These are phyloP conservation scores for Coriaria nepalensis DNA, from an alignment of 306 rosid genomes.

Conservation along the genomic window DNA sequence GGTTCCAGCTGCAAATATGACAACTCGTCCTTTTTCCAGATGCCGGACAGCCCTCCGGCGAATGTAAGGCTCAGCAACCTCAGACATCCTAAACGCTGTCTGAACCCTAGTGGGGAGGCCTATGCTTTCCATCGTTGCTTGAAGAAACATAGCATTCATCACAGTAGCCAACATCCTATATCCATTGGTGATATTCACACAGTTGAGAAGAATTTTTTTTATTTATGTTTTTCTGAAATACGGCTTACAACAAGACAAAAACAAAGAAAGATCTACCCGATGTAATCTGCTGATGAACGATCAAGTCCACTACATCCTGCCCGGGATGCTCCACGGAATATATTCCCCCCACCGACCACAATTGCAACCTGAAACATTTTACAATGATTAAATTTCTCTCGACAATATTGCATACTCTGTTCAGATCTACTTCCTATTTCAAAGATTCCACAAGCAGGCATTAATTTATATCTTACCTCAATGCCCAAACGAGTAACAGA, in stretches of 20 bases:
- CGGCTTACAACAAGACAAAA: neutral
- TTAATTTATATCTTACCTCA: slow-evolving; percentile 70
- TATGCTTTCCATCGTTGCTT: slow-evolving; percentile 99
- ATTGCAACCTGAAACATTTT: slow-evolving; percentile 73
- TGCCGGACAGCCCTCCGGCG: slow-evolving; percentile 96
- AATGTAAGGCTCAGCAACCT: slow-evolving; percentile 95
- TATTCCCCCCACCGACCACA: slow-evolving; percentile 94
- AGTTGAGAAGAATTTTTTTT: too few relatives aligned
- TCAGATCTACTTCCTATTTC: too few relatives aligned
- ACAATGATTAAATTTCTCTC: too few relatives aligned
- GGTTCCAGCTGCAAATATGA: slow-evolving; percentile 95
- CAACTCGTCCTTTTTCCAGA: slow-evolving; percentile 93
- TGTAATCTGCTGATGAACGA: slow-evolving; percentile 93
- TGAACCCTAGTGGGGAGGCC: slow-evolving; percentile 97
- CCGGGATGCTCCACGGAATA: slow-evolving; percentile 89
- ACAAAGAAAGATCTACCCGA: slow-evolving; percentile 46
- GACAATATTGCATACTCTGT: too few relatives aligned
- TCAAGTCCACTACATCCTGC: slow-evolving; percentile 87
- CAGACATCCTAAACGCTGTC: slow-evolving; percentile 97
- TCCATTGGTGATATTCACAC: slow-evolving; percentile 1
- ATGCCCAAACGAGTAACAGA: slow-evolving; percentile 88
- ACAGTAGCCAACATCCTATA: slow-evolving; percentile 94
- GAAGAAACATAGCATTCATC: slow-evolving; percentile 96
- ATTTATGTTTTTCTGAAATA: too few relatives aligned
- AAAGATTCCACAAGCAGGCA: too few relatives aligned